Evolutionary conservation across 768 basidiomycete species (phyloP), one percentile per base, ranked within the genome.

Genomic region (Mycena pura): DNA sequence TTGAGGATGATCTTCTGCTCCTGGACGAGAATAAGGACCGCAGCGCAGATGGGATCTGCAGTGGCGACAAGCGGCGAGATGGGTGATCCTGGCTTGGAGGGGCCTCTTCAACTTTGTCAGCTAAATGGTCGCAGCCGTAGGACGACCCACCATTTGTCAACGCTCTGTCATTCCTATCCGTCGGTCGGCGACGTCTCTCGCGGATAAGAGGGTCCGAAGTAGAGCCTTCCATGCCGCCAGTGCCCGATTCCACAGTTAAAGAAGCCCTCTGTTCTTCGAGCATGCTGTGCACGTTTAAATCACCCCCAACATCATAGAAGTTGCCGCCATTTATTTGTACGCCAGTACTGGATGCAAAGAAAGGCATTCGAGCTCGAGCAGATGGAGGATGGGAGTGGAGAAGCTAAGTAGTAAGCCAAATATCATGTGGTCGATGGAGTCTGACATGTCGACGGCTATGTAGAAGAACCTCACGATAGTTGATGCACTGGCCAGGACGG

Each of bases 221-320:
- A 46, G 29, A 31, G 27, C 45, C 45, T 46, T 46, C 45, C 45
- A 46, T 46, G 45, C 45, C 45, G 45, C 45, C 45, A 46, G 45
- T n/a, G 25, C 29, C 27, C 45, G 45, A 28, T 46, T 46, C 45
- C 45, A 46, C 27, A 29, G 45, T 46, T 46, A 46, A 46, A 46
- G 25, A 28, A 46, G 27, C 45, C 6, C 17, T 1, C 45, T 29
- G 11, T 29, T 28, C 45, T 27, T 46, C 45, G 25, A 46, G 45
- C 25, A n/a, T 46, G 25, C 17, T 46, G 45, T 46, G 45, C 25
- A 36, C 34, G 34, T 36, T 36, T 36, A 36, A 9, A 17, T 36
- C 34, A 9, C 34, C 34, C 34, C 9, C 34, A 36, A 36, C 34
- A 36, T 36, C 34, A 36, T 36, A 36, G 34, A 36, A 36, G 34